A percentile compares a stretch with the other conserved stretches of the same genome.
phyloP scores from a whole-genome alignment of 2,329 filamentous ascomycete species.

The Aureobasidium sp. region DNA sequence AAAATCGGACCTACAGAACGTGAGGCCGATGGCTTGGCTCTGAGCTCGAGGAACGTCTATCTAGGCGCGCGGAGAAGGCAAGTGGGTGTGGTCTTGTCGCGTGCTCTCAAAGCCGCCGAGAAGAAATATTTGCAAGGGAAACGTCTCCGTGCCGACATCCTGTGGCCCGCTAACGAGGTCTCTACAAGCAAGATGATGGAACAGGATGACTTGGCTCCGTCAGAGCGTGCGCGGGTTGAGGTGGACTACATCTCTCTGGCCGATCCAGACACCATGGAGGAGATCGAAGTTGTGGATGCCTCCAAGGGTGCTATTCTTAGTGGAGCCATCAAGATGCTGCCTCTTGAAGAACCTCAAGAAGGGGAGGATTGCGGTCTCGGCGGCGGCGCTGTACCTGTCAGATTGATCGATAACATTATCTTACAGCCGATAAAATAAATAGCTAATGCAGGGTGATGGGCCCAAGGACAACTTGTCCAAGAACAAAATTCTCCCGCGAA shows the following conservation, averaged over 20 bases:
- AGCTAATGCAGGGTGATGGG: not conserved
- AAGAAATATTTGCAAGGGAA: conserved; percentile 52
- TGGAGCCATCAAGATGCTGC: conserved; percentile 83
- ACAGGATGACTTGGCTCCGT: conserved; percentile 55
- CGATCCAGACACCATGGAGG: conserved; percentile 75
- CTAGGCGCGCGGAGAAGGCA: conserved; percentile 67
- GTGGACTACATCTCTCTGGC: conserved; percentile 90
- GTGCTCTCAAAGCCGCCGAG: conserved; percentile 65
- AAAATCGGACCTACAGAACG: conserved; percentile 68
- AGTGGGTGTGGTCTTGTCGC: conserved; percentile 65
- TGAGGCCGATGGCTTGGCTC: conserved; percentile 73
- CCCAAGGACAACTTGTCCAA: not conserved
- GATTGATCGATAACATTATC: conserved; percentile 94
- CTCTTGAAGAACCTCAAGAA: conserved; percentile 61
- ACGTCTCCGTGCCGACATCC: conserved; percentile 56
- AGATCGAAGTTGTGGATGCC: conserved; percentile 65
- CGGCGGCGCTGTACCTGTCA: conserved; percentile 65
- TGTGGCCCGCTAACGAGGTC: conserved; percentile 62
- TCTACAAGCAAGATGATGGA: conserved; percentile 48
- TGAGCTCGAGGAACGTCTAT: conserved; percentile 92
- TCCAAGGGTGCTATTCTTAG: conserved; percentile 74
- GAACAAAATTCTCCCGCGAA: not conserved
- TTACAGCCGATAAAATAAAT: conserved; percentile 22
- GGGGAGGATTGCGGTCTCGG: conserved; percentile 68
- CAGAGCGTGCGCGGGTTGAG: conserved; percentile 64